A percentile compares a stretch with the other conserved stretches of the same genome.
Conservation (phyloP, 257 asterid genomes). For the Anisodus acutangulus region DNA sequence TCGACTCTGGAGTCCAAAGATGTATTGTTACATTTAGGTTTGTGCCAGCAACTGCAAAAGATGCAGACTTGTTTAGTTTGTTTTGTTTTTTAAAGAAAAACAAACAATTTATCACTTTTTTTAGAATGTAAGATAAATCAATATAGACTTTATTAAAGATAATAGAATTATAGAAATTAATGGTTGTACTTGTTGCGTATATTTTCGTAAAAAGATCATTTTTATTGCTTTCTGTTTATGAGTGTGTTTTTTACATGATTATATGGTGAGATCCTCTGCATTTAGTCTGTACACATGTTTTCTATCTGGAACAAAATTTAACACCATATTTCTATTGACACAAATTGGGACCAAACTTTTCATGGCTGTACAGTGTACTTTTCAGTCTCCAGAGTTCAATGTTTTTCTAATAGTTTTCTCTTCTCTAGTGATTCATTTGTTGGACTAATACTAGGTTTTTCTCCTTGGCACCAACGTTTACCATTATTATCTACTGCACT, state of each 20-base stretch:
- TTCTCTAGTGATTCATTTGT: background rate
- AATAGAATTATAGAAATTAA: background rate
- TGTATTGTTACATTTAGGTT: constrained; percentile 89
- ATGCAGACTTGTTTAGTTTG: background rate
- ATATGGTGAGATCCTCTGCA: constrained; percentile 20
- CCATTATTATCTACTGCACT: background rate
- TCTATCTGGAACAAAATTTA: constrained; percentile 3
- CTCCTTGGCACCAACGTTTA: background rate
- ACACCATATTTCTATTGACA: background rate
- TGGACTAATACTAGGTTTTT: background rate
- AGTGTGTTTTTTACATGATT: background rate
- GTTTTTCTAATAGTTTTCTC: background rate
- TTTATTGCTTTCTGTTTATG: constrained; percentile 6
- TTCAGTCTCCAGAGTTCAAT: background rate
- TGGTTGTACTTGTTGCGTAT: background rate
- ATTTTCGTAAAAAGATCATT: background rate
- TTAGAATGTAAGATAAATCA: constrained; percentile 7
- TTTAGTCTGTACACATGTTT: constrained; percentile 1
- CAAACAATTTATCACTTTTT: background rate
- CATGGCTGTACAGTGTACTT: background rate
- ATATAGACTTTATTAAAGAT: background rate
- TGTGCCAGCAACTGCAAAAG: constrained; percentile 42
- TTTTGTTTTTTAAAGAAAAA: background rate
- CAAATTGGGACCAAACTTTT: constrained; percentile 1
- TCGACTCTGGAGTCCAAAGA: constrained; percentile 90